Base-by-base conservation (phyloP, 1,139 yeast genomes). In the Tardiomyces digboiensis region DNA sequence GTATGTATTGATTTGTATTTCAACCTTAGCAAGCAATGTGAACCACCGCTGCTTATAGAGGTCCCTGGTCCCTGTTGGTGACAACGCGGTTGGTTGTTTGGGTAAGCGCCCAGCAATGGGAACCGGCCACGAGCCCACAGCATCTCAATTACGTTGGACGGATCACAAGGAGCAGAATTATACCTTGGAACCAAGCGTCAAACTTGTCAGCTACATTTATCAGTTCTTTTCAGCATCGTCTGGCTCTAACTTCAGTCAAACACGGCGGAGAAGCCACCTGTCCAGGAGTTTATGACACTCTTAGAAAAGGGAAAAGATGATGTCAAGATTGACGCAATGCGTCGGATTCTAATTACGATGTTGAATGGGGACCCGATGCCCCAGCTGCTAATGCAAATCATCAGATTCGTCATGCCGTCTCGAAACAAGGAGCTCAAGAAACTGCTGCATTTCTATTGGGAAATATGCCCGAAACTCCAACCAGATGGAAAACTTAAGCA, bases 351-450 rank as follows among this genome's bases (percentile, higher is more conserved):
- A 54, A 78, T 85, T 51, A 75, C 89, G 45, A 88, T 93, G 79
- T 75, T 91, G 54, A 93, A 87, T 60, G 96, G 97, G 26, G 95
- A 91, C 58, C 80, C 94, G 46, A 74, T 91, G 80, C 93, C 96
- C n/a, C 95, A 85, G 53, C 72, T 93, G 56, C 76, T 93, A 67
- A 91, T 93, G 98, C 96, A 89, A 64, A 85, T 93, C 54, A 91
- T 93, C 58, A 78, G 98, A 59, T 93, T 87, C 59, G 93, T 93
- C 46, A 88, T 93, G 97, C 98, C 98, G 19, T 86, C 96, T 19
- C 83, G 75, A 59, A 81, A 82, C 67, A 93, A 91, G 68, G 86
- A 82, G 57, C 76, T 93, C 67, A 93, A 93, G 72, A 91, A 89
- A 66, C 73, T 93, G 60, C 72, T 93, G 54, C 93, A 91, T 61